These are phyloP conservation scores for Neurospora sp. DNA, from an alignment of 495 filamentous ascomycete species.

Conservation along the genomic window DNA sequence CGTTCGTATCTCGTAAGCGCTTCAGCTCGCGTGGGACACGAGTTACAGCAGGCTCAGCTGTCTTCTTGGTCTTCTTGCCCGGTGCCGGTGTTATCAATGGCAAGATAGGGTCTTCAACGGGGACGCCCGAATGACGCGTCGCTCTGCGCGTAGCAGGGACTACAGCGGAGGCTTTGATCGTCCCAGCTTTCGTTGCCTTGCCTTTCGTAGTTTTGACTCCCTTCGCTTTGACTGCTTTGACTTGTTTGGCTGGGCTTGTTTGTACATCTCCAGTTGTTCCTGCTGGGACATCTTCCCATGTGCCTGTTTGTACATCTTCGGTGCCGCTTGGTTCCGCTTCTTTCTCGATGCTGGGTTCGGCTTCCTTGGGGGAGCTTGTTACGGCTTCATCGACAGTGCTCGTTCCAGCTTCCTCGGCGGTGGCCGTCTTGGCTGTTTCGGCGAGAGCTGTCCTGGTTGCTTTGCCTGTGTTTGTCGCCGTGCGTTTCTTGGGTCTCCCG, in stretches of 20 bases:
- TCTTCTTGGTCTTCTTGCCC: constrained; percentile 36
- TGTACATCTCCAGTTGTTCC: background rate
- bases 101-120: constrained; percentile 32
- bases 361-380: background rate
- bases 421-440: background rate
- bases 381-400: background rate
- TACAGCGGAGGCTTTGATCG: constrained; percentile 13
- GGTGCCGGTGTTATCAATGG: constrained; percentile 30
- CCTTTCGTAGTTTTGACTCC: background rate
- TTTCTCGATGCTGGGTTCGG: background rate
- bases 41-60: constrained; percentile 27
- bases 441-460: background rate
- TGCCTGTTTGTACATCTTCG: background rate
- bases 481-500: background rate
- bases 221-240: background rate
- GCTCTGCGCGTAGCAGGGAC: constrained; percentile 21
- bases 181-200: background rate
- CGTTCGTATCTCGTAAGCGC: constrained; percentile 43
- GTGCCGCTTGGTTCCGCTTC: background rate
- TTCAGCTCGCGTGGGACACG: constrained; percentile 37
- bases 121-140: constrained; percentile 35
- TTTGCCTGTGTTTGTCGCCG: background rate
- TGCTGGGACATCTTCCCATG: background rate
- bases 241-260: background rate
- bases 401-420: background rate